Conservation (phyloP, 1,284 basidiomycete genomes). For the Sporisorium sorghi region DNA sequence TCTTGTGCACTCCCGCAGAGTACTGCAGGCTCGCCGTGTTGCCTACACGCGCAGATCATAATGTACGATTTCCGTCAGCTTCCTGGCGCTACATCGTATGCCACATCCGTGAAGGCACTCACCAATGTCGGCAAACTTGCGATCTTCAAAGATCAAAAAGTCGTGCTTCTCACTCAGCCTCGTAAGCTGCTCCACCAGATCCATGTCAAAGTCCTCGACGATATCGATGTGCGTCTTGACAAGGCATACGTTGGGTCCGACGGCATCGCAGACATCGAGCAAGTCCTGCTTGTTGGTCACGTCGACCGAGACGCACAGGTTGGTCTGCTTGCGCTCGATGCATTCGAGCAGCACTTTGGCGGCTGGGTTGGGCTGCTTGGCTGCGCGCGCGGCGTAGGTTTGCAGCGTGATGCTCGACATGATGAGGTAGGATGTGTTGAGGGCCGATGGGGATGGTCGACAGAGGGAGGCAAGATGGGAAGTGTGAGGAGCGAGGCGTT, state of each 20-base stretch:
- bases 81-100: too few relatives aligned
- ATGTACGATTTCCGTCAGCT: constrained; percentile 5
- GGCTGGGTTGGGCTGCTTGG: constrained; percentile 57
- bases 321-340: constrained; percentile 88
- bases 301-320: constrained; percentile 95
- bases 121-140: constrained; percentile 99
- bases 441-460: constrained; percentile 37
- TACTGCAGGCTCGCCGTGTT: constrained; percentile 98
- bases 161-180: constrained; percentile 83
- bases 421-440: not conserved
- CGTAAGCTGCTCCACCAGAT: constrained; percentile 79
- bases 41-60: constrained; percentile 73
- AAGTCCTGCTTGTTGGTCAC: constrained; percentile 85
- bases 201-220: constrained; percentile 86
- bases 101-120: too few relatives aligned
- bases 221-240: constrained; percentile 99
- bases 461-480: constrained; percentile 18
- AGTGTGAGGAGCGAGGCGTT: not conserved
- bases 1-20: constrained; percentile 90
- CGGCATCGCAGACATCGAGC: constrained; percentile 85
- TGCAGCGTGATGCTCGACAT: constrained; percentile 50
- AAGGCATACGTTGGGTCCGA: constrained; percentile 89
- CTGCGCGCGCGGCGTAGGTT: constrained; percentile 58
- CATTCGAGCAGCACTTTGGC: constrained; percentile 76
- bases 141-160: constrained; percentile 97